Evolutionary conservation across 345 rosid genomes (phyloP).

Genomic region (Pistacia integerrima): DNA sequence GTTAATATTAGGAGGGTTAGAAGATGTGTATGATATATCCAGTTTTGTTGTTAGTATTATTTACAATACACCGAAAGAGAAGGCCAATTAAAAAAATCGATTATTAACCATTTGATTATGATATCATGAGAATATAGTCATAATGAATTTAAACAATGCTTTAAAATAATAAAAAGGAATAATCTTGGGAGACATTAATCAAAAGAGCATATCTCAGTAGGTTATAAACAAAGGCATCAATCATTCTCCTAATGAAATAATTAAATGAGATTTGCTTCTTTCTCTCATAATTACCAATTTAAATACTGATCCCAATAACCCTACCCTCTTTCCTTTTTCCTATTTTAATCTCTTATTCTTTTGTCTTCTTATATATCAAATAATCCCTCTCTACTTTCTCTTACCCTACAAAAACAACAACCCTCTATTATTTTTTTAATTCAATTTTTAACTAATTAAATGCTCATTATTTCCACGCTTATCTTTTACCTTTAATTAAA

Average conservation of each 20-base stretch:
- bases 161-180: constrained; percentile 11
- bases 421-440: constrained; percentile 5
- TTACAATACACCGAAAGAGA: too few relatives aligned
- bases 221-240: constrained; percentile 42
- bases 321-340: constrained; percentile 20
- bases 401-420: constrained; percentile 27
- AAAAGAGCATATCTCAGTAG: constrained; percentile 45
- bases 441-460: not conserved
- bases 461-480: constrained; percentile 14
- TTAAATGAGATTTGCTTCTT: constrained; percentile 9
- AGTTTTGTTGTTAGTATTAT: too few relatives aligned
- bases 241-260: constrained; percentile 43
- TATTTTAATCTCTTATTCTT: constrained; percentile 5
- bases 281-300: constrained; percentile 10
- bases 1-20: too few relatives aligned
- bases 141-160: not conserved
- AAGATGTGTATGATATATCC: too few relatives aligned
- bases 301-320: constrained; percentile 56
- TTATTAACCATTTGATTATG: too few relatives aligned
- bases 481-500: too few relatives aligned
- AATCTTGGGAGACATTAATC: constrained; percentile 25
- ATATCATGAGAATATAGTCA: too few relatives aligned
- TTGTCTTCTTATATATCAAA: constrained; percentile 33
- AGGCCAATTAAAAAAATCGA: too few relatives aligned
- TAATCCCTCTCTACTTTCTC: constrained; percentile 25